Evolutionary conservation across 192 early-diverging fungal genomes (phyloP).

Genomic region (Phlyctochytrium arcticum): DNA sequence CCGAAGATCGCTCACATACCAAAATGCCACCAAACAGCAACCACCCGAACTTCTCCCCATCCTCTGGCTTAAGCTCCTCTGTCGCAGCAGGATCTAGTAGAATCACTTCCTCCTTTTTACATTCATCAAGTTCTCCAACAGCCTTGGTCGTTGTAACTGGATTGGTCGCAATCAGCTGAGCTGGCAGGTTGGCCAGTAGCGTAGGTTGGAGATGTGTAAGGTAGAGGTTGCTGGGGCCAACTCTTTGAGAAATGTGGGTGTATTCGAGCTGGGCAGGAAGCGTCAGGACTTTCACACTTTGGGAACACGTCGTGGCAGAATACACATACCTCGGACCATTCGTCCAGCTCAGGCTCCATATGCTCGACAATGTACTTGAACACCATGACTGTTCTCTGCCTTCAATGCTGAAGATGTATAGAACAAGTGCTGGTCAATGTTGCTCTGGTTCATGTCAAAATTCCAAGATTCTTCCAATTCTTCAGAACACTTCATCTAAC

Average conservation of each 20-base stretch:
- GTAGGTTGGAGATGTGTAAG: constrained; percentile 55
- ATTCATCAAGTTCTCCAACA: constrained; percentile 36
- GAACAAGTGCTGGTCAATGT: too few relatives aligned
- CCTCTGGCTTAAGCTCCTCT: constrained; percentile 54
- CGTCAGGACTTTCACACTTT: background rate
- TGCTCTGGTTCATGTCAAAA: too few relatives aligned
- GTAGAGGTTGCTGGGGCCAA: constrained; percentile 57
- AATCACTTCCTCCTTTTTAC: constrained; percentile 55
- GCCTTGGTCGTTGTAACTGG: constrained; percentile 8
- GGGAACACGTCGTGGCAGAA: background rate
- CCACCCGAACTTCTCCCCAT: constrained; percentile 64
- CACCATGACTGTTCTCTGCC: too few relatives aligned
- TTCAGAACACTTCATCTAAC: too few relatives aligned
- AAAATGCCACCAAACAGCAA: constrained; percentile 82
- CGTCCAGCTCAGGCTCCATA: constrained; percentile 67
- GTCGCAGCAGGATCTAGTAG: constrained; percentile 67
- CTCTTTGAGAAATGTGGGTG: constrained; percentile 61
- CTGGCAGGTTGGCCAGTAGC: constrained; percentile 36
- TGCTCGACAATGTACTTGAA: constrained; percentile 73
- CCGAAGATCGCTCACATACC: constrained; percentile 33
- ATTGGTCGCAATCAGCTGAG: background rate
- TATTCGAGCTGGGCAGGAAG: constrained; percentile 56
- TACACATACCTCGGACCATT: constrained; percentile 50
- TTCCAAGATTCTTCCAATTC: too few relatives aligned
- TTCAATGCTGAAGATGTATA: too few relatives aligned